Base-by-base conservation (phyloP, 2,329 filamentous ascomycete species). In the Aspergillus novofumigatus region DNA sequence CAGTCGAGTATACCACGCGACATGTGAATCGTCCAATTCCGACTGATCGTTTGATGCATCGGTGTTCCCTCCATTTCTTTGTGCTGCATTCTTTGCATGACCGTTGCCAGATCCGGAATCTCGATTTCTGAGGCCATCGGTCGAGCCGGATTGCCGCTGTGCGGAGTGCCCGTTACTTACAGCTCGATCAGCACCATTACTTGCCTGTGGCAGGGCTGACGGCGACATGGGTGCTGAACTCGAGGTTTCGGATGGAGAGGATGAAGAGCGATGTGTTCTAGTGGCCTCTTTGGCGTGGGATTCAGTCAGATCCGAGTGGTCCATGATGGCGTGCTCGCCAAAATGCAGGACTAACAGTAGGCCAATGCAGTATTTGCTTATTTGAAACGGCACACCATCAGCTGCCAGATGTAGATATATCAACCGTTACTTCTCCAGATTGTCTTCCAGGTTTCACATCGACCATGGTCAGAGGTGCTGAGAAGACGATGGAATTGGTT, bases 1-100 rank as follows among this genome's bases (percentile, higher is more conserved):
- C 9, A 82, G 62, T 14, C 66, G 69, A 56, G 74, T 76, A 74
- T 79, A 83, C 77, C 81, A 80, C 21, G 70, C 62, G 7, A 59
- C 56, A n/a, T 54, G 58, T 21, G 57, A 57, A 42, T 67, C 62
- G 32, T 60, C 44, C 28, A 62, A 44, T 7, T 60, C 58, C 7
- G 51, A 28, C 26, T 45, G 58, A 11, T 44, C 20, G 23, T 54
- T 26, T 41, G 57, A 57, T 11, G 41, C 55, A 42, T 48, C 55
- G 54, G 51, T 14, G 44, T 49, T 14, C 44, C 54, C 49, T 55
- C 59, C 23, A 5, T 25, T 21, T 49, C 26, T 51, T 49, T 61
- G 55, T 51, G 53, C 42, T n/a, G 57, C 41, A 26, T 45, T 54
- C 47, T 59, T 59, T 26, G 51, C 50, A 47, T 58, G 57, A 14